Base-by-base conservation (phyloP, 192 early-diverging fungal species). In the Gonapodya sp. region DNA sequence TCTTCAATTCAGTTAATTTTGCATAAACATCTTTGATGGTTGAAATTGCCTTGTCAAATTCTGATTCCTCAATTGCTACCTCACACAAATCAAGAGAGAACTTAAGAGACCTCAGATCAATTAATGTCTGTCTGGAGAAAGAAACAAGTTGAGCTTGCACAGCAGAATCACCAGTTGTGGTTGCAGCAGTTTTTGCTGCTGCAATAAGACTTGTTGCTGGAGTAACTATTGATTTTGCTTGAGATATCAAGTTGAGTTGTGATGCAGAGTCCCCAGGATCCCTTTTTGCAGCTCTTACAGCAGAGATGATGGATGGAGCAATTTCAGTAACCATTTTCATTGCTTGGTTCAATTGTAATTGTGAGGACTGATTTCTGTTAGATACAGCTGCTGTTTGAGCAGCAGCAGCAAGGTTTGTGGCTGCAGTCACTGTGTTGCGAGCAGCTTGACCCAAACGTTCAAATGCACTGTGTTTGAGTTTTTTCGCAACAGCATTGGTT, bases 341-440 rank as follows among this genome's bases (percentile, higher is more conserved):
- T 8, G 87, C 82, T 73, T 84, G 84, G 72, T 89, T 91, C 0
- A 91, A 81, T 35, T 87, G 80, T 31, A 89, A 35, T 79, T 91
- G 89, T 36, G 85, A 86, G 0, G 83, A 80, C 81, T 88, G 90
- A 79, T 91, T 88, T 14, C 88, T 81, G 80, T 89, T 91, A 14
- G 87, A 87, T 32, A 84, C 37, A 0, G 84, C 86, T 14, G 84
- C 78, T 35, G 78, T 79, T 33, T 83, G 79, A 32, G 85, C 81
- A 0, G 89, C 88, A 30, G 81, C 79, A 74, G 87, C 85, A 64
- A 91, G 82, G 36, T 88, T 84, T 80, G 86, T 88, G 35, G 88
- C 87, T 1, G 85, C 81, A 0, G 81, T 81, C 1, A 91, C 88
- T 86, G 88, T 88, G 35, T 80, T 83, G 0, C 87, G 80, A 1